These are phyloP conservation scores for Scheffersomyces cryptocercus DNA, from an alignment of 1,139 yeast species.

Conservation along the genomic window DNA sequence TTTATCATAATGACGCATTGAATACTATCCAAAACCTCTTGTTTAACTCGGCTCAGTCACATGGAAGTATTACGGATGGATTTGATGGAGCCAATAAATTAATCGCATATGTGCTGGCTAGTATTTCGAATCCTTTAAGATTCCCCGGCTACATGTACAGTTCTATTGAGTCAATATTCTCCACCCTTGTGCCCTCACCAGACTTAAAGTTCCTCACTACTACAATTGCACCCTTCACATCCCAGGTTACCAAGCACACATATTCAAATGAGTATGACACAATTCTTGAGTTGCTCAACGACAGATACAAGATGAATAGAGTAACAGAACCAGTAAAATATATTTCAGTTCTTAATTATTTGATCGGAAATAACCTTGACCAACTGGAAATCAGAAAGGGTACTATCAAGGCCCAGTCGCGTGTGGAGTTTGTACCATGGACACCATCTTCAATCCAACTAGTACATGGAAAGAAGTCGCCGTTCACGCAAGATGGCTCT, in stretches of 20 bases:
- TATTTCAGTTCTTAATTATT: constrained; percentile 70
- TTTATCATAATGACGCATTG: constrained; percentile 87
- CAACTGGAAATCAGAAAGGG: constrained; percentile 82
- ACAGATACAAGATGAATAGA: constrained; percentile 74
- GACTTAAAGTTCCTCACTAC: constrained; percentile 85
- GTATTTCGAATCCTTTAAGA: constrained; percentile 82
- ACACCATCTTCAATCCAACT: constrained; percentile 79
- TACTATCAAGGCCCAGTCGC: constrained; percentile 69
- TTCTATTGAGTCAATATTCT: constrained; percentile 77
- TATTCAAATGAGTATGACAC: constrained; percentile 85
- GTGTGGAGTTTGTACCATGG: constrained; percentile 86
- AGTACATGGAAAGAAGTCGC: constrained; percentile 75
- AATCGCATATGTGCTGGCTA: constrained; percentile 81
- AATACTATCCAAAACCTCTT: constrained; percentile 61
- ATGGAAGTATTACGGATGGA: constrained; percentile 17
- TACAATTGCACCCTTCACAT: constrained; percentile 83
- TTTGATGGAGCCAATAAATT: constrained; percentile 81
- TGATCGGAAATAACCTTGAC: constrained; percentile 67
- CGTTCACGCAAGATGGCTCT: constrained; percentile 28
- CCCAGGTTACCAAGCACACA: constrained; percentile 42
- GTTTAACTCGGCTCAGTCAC: constrained; percentile 18
- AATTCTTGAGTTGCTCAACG: constrained; percentile 77
- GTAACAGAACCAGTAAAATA: constrained; percentile 48
- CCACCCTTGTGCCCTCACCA: constrained; percentile 86
- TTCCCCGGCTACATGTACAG: constrained; percentile 93